Conservation (phyloP, 805 yeast genomes). For the Wickerhamomyces xylosicus region DNA sequence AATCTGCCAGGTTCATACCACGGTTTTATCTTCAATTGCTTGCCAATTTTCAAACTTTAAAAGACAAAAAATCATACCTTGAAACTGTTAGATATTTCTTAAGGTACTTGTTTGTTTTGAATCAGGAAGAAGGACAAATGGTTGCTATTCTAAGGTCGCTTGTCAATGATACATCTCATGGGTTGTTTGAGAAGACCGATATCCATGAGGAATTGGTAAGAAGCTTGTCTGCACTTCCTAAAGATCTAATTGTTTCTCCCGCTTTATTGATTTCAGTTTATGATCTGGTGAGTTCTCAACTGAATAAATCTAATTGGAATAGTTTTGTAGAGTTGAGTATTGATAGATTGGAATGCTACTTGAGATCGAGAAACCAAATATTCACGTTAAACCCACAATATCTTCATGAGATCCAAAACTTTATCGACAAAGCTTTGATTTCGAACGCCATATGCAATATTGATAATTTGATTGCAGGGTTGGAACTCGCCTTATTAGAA, state of each 20-base stretch:
- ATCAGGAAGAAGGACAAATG: slow-evolving; percentile 10
- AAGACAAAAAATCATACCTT: slow-evolving; percentile 3
- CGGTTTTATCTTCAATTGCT: slow-evolving; percentile 14
- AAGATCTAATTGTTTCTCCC: neutral
- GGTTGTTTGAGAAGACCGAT: neutral
- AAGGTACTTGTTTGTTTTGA: slow-evolving; percentile 8
- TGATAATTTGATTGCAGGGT: neutral
- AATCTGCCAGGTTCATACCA: slow-evolving; percentile 16
- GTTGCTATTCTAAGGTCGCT: neutral
- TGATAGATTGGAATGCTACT: neutral
- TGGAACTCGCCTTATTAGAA: neutral
- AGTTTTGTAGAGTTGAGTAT: neutral
- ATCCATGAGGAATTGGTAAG: slow-evolving; percentile 3
- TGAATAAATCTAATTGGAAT: too few relatives aligned
- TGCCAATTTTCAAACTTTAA: neutral
- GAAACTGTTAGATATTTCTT: slow-evolving; percentile 8
- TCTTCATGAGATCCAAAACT: neutral
- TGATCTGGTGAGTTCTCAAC: neutral
- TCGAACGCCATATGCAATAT: neutral
- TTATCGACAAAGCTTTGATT: neutral
- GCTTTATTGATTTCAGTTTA: neutral
- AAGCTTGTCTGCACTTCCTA: neutral
- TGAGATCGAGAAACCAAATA: neutral
- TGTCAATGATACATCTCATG: neutral
- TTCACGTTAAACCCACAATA: neutral